phyloP scores from a whole-genome alignment of 2,329 filamentous ascomycete species.

The Penicillium sp. region DNA sequence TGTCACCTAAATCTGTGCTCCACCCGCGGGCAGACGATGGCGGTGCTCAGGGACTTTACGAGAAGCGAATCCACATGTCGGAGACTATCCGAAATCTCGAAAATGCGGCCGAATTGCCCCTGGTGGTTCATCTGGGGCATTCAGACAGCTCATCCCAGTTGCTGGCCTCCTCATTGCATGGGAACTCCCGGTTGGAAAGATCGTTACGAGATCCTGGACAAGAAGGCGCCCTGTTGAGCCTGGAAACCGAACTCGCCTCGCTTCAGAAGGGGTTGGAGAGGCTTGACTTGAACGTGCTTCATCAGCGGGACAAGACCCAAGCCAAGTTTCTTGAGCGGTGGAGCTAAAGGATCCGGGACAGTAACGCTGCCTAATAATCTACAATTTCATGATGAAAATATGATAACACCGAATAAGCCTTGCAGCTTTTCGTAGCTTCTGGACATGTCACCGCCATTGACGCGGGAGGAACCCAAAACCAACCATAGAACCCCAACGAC shows the following conservation, averaged over 20 bases:
- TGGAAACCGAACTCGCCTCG: conserved; percentile 31
- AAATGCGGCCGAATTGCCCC: conserved; percentile 30
- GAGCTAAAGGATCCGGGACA: conserved; percentile 15
- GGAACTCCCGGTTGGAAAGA: conserved; percentile 28
- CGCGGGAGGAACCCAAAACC: conserved; percentile 1
- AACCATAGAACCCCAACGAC: not conserved
- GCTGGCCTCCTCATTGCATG: conserved; percentile 31
- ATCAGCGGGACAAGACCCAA: conserved; percentile 30
- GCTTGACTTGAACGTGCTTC: conserved; percentile 34
- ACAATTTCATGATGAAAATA: not conserved
- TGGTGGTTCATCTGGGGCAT: conserved; percentile 29
- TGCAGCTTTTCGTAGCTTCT: conserved; percentile 7
- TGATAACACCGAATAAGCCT: not conserved
- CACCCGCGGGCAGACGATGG: conserved; percentile 20
- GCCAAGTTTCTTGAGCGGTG: conserved; percentile 37
- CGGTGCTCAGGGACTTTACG: conserved; percentile 23
- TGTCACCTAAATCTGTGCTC: conserved; percentile 30
- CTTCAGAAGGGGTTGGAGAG: conserved; percentile 35
- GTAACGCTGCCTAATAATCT: not conserved
- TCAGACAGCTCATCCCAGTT: conserved; percentile 35
- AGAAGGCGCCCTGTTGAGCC: conserved; percentile 24
- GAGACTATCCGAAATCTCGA: conserved; percentile 29
- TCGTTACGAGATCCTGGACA: conserved; percentile 31
- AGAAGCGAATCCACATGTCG: conserved; percentile 31
- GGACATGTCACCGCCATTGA: conserved; percentile 8